These are phyloP conservation scores for Rhizomucor miehei DNA, from an alignment of 371 early-diverging fungal genomes.

Conservation along the genomic window DNA sequence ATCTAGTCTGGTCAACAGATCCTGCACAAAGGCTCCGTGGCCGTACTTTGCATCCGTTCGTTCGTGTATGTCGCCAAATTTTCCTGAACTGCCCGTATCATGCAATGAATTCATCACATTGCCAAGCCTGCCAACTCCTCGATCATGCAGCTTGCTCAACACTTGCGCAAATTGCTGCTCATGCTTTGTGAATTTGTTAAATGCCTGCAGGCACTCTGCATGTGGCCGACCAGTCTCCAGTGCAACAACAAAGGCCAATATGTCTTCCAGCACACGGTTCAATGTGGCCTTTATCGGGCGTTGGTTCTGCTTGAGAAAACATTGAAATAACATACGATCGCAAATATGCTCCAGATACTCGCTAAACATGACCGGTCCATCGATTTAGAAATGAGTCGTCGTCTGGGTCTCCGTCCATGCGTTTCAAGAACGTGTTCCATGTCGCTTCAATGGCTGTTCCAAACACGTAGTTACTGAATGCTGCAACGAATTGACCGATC, in stretches of 20 bases:
- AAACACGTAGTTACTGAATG: slow-evolving; percentile 39
- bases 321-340: slow-evolving; percentile 50
- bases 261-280: slow-evolving; percentile 31
- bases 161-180: slow-evolving; percentile 32
- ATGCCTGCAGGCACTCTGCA: slow-evolving; percentile 17
- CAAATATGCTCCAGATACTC: slow-evolving; percentile 48
- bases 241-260: slow-evolving; percentile 24
- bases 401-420: slow-evolving; percentile 12
- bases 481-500: slow-evolving; percentile 43
- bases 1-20: slow-evolving; percentile 21
- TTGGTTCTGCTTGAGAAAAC: slow-evolving; percentile 49
- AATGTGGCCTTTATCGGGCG: slow-evolving; percentile 32
- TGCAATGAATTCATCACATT: slow-evolving; percentile 27
- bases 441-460: slow-evolving; percentile 40
- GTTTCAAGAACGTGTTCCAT: slow-evolving; percentile 43
- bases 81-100: slow-evolving; percentile 12
- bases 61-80: slow-evolving; percentile 26
- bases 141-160: slow-evolving; percentile 33
- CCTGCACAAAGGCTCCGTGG: slow-evolving; percentile 28
- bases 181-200: slow-evolving; percentile 29
- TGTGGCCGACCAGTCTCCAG: slow-evolving; percentile 8
- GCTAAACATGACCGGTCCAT: slow-evolving; percentile 39
- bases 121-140: slow-evolving; percentile 34
- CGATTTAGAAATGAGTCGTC: slow-evolving; percentile 13
- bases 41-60: slow-evolving; percentile 21